Base-by-base conservation (phyloP, 148 eudicot genomes). In the Dianthus caryophyllus region DNA sequence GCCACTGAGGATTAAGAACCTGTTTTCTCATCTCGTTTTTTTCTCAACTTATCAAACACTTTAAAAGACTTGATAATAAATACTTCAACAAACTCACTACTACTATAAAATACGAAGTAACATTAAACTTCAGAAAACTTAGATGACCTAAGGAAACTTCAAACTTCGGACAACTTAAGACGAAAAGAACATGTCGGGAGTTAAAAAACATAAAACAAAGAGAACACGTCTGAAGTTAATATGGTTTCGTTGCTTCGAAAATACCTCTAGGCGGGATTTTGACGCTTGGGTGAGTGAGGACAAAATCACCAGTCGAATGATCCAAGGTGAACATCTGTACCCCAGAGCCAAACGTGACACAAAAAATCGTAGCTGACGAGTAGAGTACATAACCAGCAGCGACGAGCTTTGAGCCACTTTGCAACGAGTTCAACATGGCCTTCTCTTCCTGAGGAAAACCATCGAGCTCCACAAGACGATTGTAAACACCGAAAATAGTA, bases 371-470 rank as follows among this genome's bases (percentile, higher is more conserved):
- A 36, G 99, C 99, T 5, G 99, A 94, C 7, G 99, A 94, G 76
- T 94, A 90, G n/a, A 94, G 96, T 51, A 85, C 99, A 80, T 94
- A 94, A 69, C 89, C 97, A 59, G 97, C 79, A 74, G 96, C 97
- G 56, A 88, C 77, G 60, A 94, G 96, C 73, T 78, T 74, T 51
- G 81, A 70, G 58, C 99, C 96, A 70, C 90, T 86, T 75, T 94
- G 99, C 27, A 94, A 88, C 22, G 96, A 94, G 69, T 94, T 94
- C 8, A 88, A 68, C 17, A 64, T 65, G 13, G 96, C 93, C 70
- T 85, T 94, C 73, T 90, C 99, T 77, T 85, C 88, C 39, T 64
- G 38, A 0, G 92, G 93, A 53, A 88, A 80, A 71, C 74, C 73
- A 85, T 94, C 98, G 24, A 86, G 56, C 78, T 88, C 97, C 52